A percentile compares a stretch with the other conserved stretches of the same genome.
phyloP scores from a whole-genome alignment of 2,329 filamentous ascomycete genomes.

The Nannizziopsis barbatae region DNA sequence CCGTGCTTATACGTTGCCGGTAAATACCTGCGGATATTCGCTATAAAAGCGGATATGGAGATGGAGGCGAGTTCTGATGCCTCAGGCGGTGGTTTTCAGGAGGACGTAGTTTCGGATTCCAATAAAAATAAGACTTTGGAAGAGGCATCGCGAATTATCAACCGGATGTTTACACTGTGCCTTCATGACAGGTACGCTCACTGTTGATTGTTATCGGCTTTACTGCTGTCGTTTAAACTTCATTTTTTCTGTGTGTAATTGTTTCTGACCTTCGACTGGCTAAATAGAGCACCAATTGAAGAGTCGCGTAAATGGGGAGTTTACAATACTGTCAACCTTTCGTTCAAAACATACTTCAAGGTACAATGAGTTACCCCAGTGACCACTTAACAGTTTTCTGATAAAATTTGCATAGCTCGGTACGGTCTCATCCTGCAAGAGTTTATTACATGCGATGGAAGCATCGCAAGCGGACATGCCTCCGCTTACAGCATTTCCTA shows the following conservation, averaged over 20 bases:
- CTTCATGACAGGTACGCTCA: constrained; percentile 66
- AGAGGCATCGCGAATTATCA: constrained; percentile 81
- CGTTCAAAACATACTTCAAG: constrained; percentile 98
- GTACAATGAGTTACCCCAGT: constrained; percentile 24
- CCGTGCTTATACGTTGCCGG: constrained; percentile 80
- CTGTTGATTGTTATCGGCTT: too few species aligned
- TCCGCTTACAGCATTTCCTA: constrained; percentile 64
- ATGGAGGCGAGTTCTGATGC: constrained; percentile 36
- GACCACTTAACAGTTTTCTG: constrained; percentile 27
- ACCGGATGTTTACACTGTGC: constrained; percentile 83
- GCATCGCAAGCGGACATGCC: constrained; percentile 75
- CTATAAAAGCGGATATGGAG: constrained; percentile 78
- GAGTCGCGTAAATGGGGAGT: constrained; percentile 97
- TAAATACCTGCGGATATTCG: constrained; percentile 76
- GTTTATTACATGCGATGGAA: constrained; percentile 71
- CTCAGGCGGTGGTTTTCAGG: constrained; percentile 51
- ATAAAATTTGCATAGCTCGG: constrained; percentile 68
- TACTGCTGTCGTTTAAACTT: too few species aligned
- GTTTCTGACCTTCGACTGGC: too few species aligned
- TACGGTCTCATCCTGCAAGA: constrained; percentile 45
- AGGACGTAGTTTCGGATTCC: constrained; percentile 67
- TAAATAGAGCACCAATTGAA: constrained; percentile 59
- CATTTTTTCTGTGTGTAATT: constrained; percentile 13
- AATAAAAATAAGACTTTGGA: constrained; percentile 77
- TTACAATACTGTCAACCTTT: constrained; percentile 84